Percentiles rank a stretch among this genome's conserved stretches.
These are phyloP conservation scores for Xylaria sp. DNA, from an alignment of 2,329 filamentous ascomycete genomes.

Conservation along the genomic window DNA sequence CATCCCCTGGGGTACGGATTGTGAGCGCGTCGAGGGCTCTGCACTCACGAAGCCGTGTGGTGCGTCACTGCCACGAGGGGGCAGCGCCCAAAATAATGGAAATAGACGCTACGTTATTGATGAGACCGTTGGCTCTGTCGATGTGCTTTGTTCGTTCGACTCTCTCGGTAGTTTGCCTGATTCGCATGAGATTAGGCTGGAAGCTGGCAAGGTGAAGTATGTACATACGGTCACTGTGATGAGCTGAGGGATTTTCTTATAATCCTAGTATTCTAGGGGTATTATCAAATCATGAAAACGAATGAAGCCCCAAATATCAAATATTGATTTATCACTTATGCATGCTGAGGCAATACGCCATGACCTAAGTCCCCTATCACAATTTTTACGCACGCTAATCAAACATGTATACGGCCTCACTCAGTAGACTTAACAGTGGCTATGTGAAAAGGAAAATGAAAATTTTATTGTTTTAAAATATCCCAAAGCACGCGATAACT, in stretches of 20 bases:
- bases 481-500: neutral
- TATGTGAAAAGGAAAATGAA: neutral
- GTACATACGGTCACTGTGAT: conserved; percentile 52
- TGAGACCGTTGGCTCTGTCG: conserved; percentile 51
- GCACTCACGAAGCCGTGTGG: conserved; percentile 50
- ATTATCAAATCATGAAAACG: too few species aligned
- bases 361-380: neutral
- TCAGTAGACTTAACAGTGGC: neutral
- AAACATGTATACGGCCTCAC: neutral
- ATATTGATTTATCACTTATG: neutral
- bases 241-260: neutral
- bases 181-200: conserved; percentile 51
- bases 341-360: neutral
- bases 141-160: conserved; percentile 52
- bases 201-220: conserved; percentile 51
- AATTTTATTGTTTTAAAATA: conserved; percentile 19
- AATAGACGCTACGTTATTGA: conserved; percentile 53
- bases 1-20: conserved; percentile 52
- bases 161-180: conserved; percentile 50
- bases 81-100: conserved; percentile 48
- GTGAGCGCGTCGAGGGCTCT: conserved; percentile 52
- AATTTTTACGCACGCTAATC: neutral
- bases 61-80: conserved; percentile 46
- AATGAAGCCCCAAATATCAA: neutral
- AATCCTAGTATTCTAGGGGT: too few species aligned